Evolutionary conservation across 1,284 basidiomycete genomes (phyloP).

Genomic region (Ceraceosorus bombacis): DNA sequence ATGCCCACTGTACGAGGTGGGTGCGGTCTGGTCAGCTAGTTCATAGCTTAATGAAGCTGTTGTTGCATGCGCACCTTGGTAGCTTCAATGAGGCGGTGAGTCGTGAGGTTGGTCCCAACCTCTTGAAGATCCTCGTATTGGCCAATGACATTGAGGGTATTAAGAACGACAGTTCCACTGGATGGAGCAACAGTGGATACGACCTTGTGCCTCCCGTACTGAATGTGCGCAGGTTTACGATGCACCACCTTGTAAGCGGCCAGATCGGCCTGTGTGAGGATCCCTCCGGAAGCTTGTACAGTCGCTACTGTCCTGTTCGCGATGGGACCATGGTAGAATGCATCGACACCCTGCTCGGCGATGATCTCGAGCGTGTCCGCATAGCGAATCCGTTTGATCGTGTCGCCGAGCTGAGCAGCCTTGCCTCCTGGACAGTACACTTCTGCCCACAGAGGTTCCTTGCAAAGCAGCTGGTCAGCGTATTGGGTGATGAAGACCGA

Average conservation of each 20-base stretch:
- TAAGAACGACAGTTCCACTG: conserved; percentile 68
- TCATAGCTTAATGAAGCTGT: too few relatives aligned
- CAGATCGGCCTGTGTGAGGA: conserved; percentile 66
- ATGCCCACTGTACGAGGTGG: conserved; percentile 20
- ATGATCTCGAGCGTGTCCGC: conserved; percentile 34
- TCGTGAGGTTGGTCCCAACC: conserved; percentile 2
- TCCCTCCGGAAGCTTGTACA: conserved; percentile 62
- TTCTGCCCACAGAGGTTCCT: conserved; percentile 36
- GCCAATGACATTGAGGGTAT: conserved; percentile 73
- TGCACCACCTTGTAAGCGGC: conserved; percentile 59
- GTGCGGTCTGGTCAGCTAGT: not conserved
- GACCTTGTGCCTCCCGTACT: conserved; percentile 67
- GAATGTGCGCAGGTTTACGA: conserved; percentile 64
- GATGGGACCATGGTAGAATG: conserved; percentile 59
- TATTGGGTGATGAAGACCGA: conserved; percentile 26
- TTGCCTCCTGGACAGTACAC: conserved; percentile 3
- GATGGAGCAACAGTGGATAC: conserved; percentile 78
- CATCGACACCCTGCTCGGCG: conserved; percentile 29
- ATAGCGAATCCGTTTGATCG: conserved; percentile 26
- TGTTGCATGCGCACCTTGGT: conserved; percentile 58
- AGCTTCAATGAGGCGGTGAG: conserved; percentile 65
- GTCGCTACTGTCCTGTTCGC: conserved; percentile 66
- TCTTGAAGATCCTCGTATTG: conserved; percentile 50
- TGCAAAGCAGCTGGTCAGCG: conserved; percentile 29
- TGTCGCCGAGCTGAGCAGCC: conserved; percentile 23